Conservation (phyloP, 164 flowering plant species). For the Platanus orientalis region DNA sequence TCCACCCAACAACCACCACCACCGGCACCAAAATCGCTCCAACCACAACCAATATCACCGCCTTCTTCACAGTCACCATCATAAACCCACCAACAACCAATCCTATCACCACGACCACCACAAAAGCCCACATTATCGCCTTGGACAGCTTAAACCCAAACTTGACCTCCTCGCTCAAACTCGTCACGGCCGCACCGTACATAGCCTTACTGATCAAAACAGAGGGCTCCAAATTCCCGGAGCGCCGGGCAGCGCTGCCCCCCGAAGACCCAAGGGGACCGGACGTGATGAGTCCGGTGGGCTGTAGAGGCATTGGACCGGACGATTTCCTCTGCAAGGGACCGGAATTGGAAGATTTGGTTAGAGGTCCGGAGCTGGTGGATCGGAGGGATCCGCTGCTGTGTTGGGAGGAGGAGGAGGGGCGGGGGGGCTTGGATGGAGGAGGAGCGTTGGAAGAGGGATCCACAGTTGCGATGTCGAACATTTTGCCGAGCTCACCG, state of each 20-base stretch:
- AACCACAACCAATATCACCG: slow-evolving; percentile 54
- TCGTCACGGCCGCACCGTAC: slow-evolving; percentile 77
- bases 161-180: slow-evolving; percentile 45
- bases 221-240: slow-evolving; percentile 25
- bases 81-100: slow-evolving; percentile 75
- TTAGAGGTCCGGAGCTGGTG: slow-evolving; percentile 39
- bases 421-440: slow-evolving; percentile 34
- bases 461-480: slow-evolving; percentile 49
- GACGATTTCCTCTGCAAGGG: slow-evolving; percentile 30
- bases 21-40: slow-evolving; percentile 42
- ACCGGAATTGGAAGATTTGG: slow-evolving; percentile 26
- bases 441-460: slow-evolving; percentile 24
- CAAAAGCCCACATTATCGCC: slow-evolving; percentile 62
- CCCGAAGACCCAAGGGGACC: slow-evolving; percentile 32
- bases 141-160: slow-evolving; percentile 57
- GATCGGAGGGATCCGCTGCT: slow-evolving; percentile 72
- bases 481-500: slow-evolving; percentile 94
- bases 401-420: slow-evolving; percentile 53
- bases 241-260: slow-evolving; percentile 15
- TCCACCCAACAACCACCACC: slow-evolving; percentile 51
- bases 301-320: slow-evolving; percentile 24
- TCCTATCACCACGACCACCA: slow-evolving; percentile 55
- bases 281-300: slow-evolving; percentile 43
- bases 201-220: slow-evolving; percentile 33
- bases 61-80: slow-evolving; percentile 75